phyloP scores from a whole-genome alignment of 1,139 yeast species.

The Kurtzmaniella quercitrusa region DNA sequence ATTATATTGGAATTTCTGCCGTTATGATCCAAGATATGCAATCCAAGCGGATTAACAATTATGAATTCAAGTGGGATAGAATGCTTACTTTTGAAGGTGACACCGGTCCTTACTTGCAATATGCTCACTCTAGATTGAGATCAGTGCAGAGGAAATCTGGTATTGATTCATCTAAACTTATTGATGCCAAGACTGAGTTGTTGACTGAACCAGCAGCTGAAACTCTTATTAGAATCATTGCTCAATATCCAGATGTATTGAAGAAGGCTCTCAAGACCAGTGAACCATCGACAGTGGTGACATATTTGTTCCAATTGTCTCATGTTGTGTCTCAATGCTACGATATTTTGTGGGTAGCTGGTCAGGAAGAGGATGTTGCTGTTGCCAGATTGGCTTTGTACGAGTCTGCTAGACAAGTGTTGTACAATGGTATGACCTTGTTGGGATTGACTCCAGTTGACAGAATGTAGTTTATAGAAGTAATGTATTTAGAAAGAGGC shows the following conservation, averaged over 20 bases:
- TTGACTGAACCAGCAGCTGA: conserved; percentile 75
- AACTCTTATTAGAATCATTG: conserved; percentile 69
- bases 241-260: conserved; percentile 90
- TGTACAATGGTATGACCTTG: conserved; percentile 85
- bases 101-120: conserved; percentile 98
- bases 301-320: conserved; percentile 86
- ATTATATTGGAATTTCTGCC: conserved; percentile 92
- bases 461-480: conserved; percentile 63
- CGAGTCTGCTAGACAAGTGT: conserved; percentile 84
- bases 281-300: conserved; percentile 94
- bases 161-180: conserved; percentile 42
- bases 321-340: conserved; percentile 95
- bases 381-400: conserved; percentile 91
- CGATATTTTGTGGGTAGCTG: conserved; percentile 96
- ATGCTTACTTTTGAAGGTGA: conserved; percentile 99
- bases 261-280: conserved; percentile 78
- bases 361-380: conserved; percentile 86
- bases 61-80: conserved; percentile 97
- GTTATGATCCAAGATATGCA: conserved; percentile 99
- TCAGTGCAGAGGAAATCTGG: conserved; percentile 87
- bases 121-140: conserved; percentile 95
- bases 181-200: conserved; percentile 62
- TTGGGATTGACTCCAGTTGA: conserved; percentile 96
- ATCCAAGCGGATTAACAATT: conserved; percentile 93
- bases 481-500: background rate